These are phyloP conservation scores for Stagonosporopsis cucurbitacearum DNA, from an alignment of 2,329 filamentous ascomycete genomes.

Conservation along the genomic window DNA sequence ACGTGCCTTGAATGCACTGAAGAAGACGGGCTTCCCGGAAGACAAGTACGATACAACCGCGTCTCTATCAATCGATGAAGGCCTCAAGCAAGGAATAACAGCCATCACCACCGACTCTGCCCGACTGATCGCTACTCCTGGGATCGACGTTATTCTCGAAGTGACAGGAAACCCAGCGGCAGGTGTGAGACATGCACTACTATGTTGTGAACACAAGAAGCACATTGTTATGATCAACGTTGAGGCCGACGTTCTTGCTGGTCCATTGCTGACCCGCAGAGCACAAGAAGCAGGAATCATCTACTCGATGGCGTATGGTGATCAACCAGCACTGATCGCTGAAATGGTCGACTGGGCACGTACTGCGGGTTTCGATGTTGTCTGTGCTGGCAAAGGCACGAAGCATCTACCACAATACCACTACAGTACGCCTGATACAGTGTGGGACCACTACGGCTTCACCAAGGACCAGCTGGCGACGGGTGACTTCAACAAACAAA, in stretches of 20 bases:
- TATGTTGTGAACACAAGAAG: slow-evolving; percentile 56
- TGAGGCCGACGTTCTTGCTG: slow-evolving; percentile 55
- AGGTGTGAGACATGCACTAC: slow-evolving; percentile 52
- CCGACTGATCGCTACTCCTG: slow-evolving; percentile 51
- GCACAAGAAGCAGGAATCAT: slow-evolving; percentile 56
- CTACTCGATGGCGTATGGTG: slow-evolving; percentile 57
- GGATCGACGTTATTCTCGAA: slow-evolving; percentile 55
- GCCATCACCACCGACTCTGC: slow-evolving; percentile 54
- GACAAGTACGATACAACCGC: slow-evolving; percentile 49
- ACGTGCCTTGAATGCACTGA: slow-evolving; percentile 50
- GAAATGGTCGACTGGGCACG: slow-evolving; percentile 55
- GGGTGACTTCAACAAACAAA: slow-evolving; percentile 56
- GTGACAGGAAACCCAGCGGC: slow-evolving; percentile 54
- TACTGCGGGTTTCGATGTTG: slow-evolving; percentile 54
- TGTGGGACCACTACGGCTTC: slow-evolving; percentile 57
- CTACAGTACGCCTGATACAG: slow-evolving; percentile 55
- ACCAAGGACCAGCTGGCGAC: slow-evolving; percentile 53
- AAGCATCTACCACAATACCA: slow-evolving; percentile 57
- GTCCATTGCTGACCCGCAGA: slow-evolving; percentile 51
- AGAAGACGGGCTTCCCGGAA: slow-evolving; percentile 51
- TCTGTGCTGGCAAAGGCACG: slow-evolving; percentile 56
- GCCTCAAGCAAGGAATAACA: slow-evolving; percentile 51
- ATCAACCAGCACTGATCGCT: slow-evolving; percentile 54
- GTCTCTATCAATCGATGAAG: slow-evolving; percentile 38
- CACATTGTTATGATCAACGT: slow-evolving; percentile 59